Conservation (phyloP, 495 filamentous ascomycete species). For the Aspergillus ostianus region DNA sequence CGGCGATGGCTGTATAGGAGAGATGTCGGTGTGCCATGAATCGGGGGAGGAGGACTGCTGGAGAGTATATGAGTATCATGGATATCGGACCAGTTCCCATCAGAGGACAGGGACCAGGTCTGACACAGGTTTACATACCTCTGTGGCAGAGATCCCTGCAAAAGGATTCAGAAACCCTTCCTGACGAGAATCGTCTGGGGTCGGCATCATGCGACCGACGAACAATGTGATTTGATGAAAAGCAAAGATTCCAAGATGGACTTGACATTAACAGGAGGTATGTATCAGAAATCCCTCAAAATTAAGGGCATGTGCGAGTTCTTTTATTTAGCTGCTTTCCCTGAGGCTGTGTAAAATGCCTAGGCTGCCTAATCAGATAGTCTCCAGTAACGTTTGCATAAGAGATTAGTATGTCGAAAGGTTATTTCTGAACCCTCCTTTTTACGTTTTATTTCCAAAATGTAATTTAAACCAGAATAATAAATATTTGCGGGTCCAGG, state of each 20-base stretch:
- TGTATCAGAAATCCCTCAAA: conserved; percentile 1
- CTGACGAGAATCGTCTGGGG: conserved; percentile 12
- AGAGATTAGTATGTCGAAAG: not conserved
- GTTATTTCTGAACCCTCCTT: not conserved
- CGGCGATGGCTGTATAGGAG: conserved; percentile 19
- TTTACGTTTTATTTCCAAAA: conserved; percentile 3
- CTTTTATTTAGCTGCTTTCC: conserved; percentile 2
- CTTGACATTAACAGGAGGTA: not conserved
- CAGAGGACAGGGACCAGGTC: not conserved
- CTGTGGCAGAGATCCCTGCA: conserved; percentile 10
- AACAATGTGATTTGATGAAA: conserved; percentile 9
- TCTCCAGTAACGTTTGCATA: not conserved
- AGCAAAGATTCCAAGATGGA: conserved; percentile 2
- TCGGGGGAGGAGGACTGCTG: conserved; percentile 8
- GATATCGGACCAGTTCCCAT: not conserved
- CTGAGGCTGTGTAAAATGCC: conserved; percentile 9
- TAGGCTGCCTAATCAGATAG: conserved; percentile 2
- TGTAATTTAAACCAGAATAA: not conserved
- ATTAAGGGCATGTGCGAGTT: conserved; percentile 7
- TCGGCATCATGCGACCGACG: conserved; percentile 18
- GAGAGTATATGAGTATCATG: conserved; percentile 6
- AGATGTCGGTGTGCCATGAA: conserved; percentile 5
- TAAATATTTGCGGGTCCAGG: not conserved
- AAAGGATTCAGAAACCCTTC: conserved; percentile 16
- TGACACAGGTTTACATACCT: conserved; percentile 12